Base-by-base conservation (phyloP, 2,329 filamentous ascomycete genomes). In the Aspergillus melleus region DNA sequence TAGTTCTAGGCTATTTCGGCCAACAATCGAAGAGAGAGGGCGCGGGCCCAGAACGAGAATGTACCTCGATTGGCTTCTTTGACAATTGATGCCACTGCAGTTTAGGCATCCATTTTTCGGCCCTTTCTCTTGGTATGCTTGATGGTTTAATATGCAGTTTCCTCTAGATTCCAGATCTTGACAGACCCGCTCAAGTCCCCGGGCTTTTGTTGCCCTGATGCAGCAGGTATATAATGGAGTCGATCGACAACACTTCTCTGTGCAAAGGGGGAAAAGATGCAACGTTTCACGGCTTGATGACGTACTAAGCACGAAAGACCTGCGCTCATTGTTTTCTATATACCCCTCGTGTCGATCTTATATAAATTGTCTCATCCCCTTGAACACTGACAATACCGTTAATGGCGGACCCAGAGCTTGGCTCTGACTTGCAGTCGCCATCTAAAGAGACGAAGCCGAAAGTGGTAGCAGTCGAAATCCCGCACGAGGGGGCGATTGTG, bases 391-490 rank as follows among this genome's bases (percentile, higher is more conserved):
- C 9, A 6, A 10, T 19, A 22, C 10, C 22, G 6, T 22, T 24
- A 52, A 55, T 59, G 57, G 47, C 51, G 11, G 52, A 59, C 44
- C 4, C 26, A 22, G 57, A 59, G 49, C 44, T 51, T 22, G 47
- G 36, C n/a, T 24, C 42, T 9, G 19, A 47, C 36, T 47, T 26
- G 42, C 30, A 51, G 6, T 26, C 9, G 6, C 20, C 26, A n/a
- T n/a, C 16, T n/a, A 55, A 59, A 42, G 32, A 46, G 19, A 6
- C 19, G 16, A 54, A 51, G 24, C 11, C 52, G 6, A 46, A 52
- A 12, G 36, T 52, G 20, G 36, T 55, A 20, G 46, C 57, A 52
- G 16, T 51, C n/a, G 57, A 55, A 26, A 5, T 52, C 10, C 9
- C 50, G 4, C 29, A 47, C 20, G 50, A 22, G 4, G 36, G 36